Evolutionary conservation across 2,329 filamentous ascomycete species (phyloP).

Genomic region (Fusarium scirpi): DNA sequence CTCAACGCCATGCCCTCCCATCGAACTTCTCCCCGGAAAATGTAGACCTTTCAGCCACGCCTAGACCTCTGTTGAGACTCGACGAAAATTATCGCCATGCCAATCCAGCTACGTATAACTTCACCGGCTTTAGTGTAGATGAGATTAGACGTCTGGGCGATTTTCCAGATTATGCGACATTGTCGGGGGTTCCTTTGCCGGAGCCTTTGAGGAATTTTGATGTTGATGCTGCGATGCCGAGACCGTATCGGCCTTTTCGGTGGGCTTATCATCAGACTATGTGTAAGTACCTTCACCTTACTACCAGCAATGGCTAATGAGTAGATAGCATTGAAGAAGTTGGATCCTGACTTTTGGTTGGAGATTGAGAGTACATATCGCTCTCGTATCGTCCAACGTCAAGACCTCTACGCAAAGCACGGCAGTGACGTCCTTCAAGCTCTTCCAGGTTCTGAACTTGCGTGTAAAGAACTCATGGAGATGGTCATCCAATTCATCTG

Average conservation of each 20-base stretch:
- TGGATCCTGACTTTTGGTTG: constrained; percentile 90
- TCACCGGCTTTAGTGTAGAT: constrained; percentile 75
- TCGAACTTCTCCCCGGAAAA: neutral
- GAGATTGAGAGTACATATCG: constrained; percentile 83
- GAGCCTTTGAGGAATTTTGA: constrained; percentile 73
- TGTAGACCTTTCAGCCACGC: constrained; percentile 24
- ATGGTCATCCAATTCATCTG: constrained; percentile 85
- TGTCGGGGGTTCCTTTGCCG: constrained; percentile 81
- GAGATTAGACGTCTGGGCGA: constrained; percentile 78
- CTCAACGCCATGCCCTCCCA: constrained; percentile 36
- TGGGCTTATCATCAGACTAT: constrained; percentile 93
- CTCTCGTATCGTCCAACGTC: constrained; percentile 75
- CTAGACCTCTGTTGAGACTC: constrained; percentile 48
- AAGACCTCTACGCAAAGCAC: constrained; percentile 71
- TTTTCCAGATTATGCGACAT: constrained; percentile 81
- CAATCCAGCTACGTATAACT: constrained; percentile 62
- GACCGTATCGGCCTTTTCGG: constrained; percentile 84
- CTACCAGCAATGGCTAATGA: constrained; percentile 48
- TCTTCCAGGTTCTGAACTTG: constrained; percentile 81
- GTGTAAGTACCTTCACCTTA: constrained; percentile 65
- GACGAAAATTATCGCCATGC: constrained; percentile 53
- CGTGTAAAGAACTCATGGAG: constrained; percentile 89
- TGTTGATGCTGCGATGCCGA: constrained; percentile 73
- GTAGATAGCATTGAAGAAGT: constrained; percentile 74
- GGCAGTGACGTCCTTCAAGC: constrained; percentile 73